Evolutionary conservation across 2,329 filamentous ascomycete species (phyloP).

Genomic region (Claviceps sp.): DNA sequence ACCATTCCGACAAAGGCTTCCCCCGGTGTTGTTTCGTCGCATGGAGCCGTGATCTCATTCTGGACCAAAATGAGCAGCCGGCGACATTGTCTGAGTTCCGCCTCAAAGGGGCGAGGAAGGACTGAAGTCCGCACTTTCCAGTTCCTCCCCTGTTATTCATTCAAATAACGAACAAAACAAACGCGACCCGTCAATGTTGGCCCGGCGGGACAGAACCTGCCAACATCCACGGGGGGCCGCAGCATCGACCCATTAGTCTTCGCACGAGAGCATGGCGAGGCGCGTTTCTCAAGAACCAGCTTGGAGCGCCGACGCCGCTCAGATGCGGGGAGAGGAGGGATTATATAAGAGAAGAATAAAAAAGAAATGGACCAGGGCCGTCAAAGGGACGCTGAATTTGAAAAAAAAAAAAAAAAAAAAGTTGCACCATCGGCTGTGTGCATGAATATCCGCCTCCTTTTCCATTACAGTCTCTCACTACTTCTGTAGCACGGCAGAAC

Average conservation of each 20-base stretch:
- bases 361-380: neutral
- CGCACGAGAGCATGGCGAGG: conserved; percentile 12
- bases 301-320: conserved; percentile 19
- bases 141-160: conserved; percentile 4
- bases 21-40: conserved; percentile 4
- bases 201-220: conserved; percentile 6
- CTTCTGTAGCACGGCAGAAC: neutral
- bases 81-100: conserved; percentile 9
- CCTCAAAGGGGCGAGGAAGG: conserved; percentile 1
- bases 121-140: neutral
- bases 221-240: conserved; percentile 28
- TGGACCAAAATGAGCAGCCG: conserved; percentile 10
- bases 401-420: conserved; percentile 3
- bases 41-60: conserved; percentile 5
- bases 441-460: conserved; percentile 2
- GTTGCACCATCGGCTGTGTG: neutral
- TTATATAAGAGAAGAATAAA: conserved; percentile 8
- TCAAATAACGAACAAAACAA: conserved; percentile 20
- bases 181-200: conserved; percentile 16
- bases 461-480: neutral
- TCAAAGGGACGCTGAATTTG: conserved; percentile 5
- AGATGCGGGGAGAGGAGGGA: conserved; percentile 12
- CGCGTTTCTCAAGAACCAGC: conserved; percentile 28
- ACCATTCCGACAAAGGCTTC: conserved; percentile 16
- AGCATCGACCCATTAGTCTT: conserved; percentile 39